Evolutionary conservation across 768 basidiomycete species (phyloP).

Genomic region (Galerina marginata): DNA sequence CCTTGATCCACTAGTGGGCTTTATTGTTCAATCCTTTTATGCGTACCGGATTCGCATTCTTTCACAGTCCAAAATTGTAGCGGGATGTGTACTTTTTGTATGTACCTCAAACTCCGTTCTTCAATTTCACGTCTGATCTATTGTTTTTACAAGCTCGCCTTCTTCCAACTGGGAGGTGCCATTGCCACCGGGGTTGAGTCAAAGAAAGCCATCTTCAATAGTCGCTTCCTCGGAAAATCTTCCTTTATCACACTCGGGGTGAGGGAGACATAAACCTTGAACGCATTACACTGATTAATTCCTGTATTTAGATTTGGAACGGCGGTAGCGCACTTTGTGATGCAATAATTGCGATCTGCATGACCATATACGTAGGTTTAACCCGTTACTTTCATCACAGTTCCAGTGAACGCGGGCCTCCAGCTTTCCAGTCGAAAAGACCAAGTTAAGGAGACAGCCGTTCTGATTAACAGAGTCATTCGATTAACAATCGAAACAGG

Average conservation of each 20-base stretch:
- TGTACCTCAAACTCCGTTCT: no score
- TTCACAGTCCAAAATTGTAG: neutral
- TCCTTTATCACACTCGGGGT: conserved; percentile 2
- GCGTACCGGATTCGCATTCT: conserved; percentile 33
- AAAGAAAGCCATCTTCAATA: conserved; percentile 6
- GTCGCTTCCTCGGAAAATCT: neutral
- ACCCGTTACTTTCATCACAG: neutral
- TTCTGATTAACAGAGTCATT: conserved; percentile 1
- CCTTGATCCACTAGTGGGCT: conserved; percentile 26
- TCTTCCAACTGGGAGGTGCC: conserved; percentile 1
- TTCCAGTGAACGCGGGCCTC: neutral
- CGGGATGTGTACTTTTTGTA: no score
- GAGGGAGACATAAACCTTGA: neutral
- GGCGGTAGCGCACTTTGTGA: conserved; percentile 12
- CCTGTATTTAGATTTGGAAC: conserved; percentile 2
- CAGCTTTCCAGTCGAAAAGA: conserved; percentile 1
- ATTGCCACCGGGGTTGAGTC: conserved; percentile 6
- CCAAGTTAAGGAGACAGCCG: neutral
- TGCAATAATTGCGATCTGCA: conserved; percentile 4
- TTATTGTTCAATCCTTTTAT: conserved; percentile 35
- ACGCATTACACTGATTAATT: neutral
- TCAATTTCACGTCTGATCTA: no score
- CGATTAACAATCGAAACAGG: conserved; percentile 5
- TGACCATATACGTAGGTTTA: conserved; percentile 7
- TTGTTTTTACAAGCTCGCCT: neutral